Evolutionary conservation across 768 basidiomycete genomes (phyloP).

Genomic region (Lentinula lateritia): DNA sequence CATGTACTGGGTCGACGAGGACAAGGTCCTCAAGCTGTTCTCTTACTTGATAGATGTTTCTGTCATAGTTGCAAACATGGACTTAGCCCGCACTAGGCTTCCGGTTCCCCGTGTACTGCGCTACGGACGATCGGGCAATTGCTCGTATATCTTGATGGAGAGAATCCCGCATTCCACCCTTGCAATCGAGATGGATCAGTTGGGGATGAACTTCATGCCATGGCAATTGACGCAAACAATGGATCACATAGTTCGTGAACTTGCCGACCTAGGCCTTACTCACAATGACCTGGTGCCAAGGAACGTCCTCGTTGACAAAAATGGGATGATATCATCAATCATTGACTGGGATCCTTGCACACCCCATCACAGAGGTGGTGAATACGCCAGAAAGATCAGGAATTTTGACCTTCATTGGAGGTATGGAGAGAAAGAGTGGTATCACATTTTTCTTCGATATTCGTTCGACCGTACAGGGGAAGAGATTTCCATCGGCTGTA

Average conservation of each 20-base stretch:
- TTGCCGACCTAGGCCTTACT: not conserved
- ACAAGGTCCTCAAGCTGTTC: not conserved
- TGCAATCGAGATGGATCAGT: not conserved
- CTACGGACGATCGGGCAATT: slow-evolving; percentile 4
- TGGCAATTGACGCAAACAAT: not conserved
- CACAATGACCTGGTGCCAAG: not conserved
- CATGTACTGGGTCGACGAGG: not conserved
- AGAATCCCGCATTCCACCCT: slow-evolving; percentile 3
- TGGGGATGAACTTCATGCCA: not conserved
- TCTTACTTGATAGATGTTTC: slow-evolving; percentile 6
- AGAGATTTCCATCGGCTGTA: not conserved
- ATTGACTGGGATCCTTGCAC: slow-evolving; percentile 1
- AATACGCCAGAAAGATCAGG: not conserved
- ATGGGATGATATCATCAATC: not conserved
- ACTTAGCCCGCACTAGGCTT: not conserved
- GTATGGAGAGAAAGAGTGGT: not conserved
- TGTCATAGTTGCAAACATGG: slow-evolving; percentile 2
- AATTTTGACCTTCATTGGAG: not conserved
- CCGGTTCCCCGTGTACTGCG: not conserved
- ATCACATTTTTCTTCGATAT: not conserved
- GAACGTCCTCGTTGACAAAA: not conserved
- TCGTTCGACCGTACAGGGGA: not conserved
- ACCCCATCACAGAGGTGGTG: not conserved
- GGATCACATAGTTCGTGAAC: not conserved
- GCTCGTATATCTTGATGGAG: slow-evolving; percentile 8